These are phyloP conservation scores for Linnemannia zychae DNA, from an alignment of 192 early-diverging fungal genomes.

Conservation along the genomic window DNA sequence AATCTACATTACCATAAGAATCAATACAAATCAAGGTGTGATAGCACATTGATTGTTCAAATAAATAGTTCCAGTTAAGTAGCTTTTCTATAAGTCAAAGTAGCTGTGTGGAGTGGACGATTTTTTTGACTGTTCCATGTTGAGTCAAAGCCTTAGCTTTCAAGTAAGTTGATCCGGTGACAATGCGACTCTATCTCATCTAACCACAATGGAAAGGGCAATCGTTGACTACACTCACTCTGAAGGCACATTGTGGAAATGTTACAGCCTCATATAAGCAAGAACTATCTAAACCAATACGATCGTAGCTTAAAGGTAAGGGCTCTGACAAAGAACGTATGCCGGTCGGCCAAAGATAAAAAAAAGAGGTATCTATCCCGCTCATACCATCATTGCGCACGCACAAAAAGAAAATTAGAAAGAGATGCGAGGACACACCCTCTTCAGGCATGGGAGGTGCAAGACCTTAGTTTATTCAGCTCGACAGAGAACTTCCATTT, in stretches of 20 bases:
- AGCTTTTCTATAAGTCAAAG: constrained; percentile 10
- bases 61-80: not conserved
- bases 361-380: not conserved
- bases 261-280: not conserved
- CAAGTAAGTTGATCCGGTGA: not conserved
- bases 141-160: not conserved
- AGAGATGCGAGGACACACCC: no score
- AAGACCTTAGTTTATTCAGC: not conserved
- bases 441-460: not conserved
- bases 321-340: not conserved
- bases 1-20: constrained; percentile 2
- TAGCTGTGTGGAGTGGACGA: not conserved
- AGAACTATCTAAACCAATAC: not conserved
- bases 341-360: not conserved
- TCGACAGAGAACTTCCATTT: not conserved
- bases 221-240: not conserved
- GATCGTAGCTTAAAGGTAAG: not conserved
- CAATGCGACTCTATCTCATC: not conserved
- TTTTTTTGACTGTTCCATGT: not conserved
- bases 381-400: not conserved
- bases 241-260: not conserved
- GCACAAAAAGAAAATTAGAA: not conserved
- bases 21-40: constrained; percentile 12
- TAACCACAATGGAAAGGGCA: not conserved
- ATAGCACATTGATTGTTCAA: constrained; percentile 15